phyloP scores from a whole-genome alignment of 1,284 basidiomycete genomes.

The Cryptococcus sp. region DNA sequence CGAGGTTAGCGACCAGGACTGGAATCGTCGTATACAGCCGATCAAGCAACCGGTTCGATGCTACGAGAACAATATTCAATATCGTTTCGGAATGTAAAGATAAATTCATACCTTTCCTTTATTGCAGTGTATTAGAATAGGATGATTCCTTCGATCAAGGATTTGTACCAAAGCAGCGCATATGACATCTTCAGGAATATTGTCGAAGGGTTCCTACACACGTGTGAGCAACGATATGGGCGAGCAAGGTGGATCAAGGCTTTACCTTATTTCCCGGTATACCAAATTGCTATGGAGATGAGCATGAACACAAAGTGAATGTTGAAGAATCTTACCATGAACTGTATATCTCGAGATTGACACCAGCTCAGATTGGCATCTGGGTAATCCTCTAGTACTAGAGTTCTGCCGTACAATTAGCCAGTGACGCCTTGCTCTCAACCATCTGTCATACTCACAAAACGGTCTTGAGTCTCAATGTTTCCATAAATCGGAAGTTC shows the following conservation, averaged over 20 bases:
- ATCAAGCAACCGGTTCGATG: slow-evolving; percentile 57
- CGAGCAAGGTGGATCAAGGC: too few relatives aligned
- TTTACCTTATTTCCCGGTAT: slow-evolving; percentile 55
- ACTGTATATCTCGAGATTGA: slow-evolving; percentile 43
- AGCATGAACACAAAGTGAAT: not conserved
- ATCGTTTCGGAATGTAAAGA: not conserved
- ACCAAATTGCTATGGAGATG: slow-evolving; percentile 49
- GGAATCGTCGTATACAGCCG: slow-evolving; percentile 54
- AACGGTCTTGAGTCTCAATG: slow-evolving; percentile 53
- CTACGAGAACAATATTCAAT: slow-evolving; percentile 16
- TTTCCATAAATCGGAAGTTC: slow-evolving; percentile 54
- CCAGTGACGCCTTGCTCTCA: not conserved
- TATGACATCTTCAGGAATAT: slow-evolving; percentile 55
- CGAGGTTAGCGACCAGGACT: slow-evolving; percentile 53
- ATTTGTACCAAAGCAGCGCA: slow-evolving; percentile 53
- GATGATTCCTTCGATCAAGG: slow-evolving; percentile 54
- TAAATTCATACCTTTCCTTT: slow-evolving; percentile 52
- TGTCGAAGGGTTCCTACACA: slow-evolving; percentile 50
- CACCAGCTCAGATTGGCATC: slow-evolving; percentile 52
- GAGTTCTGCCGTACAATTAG: slow-evolving; percentile 26
- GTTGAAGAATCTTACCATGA: slow-evolving; percentile 29
- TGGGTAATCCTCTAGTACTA: slow-evolving; percentile 56
- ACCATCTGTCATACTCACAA: slow-evolving; percentile 37
- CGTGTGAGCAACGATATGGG: not conserved
- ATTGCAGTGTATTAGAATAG: slow-evolving; percentile 57